A percentile compares a stretch with the other conserved stretches of the same genome.
Conservation (phyloP, 176 grass and related monocot species). For the Rhynchospora tenuis region DNA sequence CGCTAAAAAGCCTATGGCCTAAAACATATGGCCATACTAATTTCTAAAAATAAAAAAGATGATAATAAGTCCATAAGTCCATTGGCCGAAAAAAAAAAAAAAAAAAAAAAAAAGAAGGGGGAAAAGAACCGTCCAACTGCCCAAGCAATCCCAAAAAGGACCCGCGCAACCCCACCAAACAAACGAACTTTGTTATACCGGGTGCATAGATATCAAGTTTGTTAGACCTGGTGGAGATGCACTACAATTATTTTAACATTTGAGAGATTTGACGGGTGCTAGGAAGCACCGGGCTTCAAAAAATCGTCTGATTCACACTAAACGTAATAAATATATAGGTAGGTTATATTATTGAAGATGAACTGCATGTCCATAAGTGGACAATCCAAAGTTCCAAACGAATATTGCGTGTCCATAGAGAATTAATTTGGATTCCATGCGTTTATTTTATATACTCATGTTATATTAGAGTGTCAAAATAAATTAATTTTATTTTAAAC, state of each 20-base stretch:
- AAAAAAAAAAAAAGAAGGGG: neutral
- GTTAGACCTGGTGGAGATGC: neutral
- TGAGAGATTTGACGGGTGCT: neutral
- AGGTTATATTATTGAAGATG: too few relatives aligned
- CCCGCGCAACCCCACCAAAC: neutral
- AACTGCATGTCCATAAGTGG: too few relatives aligned
- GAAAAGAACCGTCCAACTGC: constrained; percentile 12
- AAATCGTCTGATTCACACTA: too few relatives aligned
- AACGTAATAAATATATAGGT: too few relatives aligned
- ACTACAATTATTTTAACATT: neutral
- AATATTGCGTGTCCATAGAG: too few relatives aligned
- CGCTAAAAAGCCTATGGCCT: neutral
- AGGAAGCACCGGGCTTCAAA: neutral
- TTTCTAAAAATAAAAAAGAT: neutral
- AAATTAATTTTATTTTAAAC: neutral
- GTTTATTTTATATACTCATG: too few relatives aligned
- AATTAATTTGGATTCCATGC: too few relatives aligned
- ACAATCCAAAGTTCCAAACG: too few relatives aligned
- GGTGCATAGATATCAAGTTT: neutral
- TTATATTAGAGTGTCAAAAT: too few relatives aligned
- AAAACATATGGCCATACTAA: neutral
- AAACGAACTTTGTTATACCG: neutral
- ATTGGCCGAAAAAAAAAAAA: neutral
- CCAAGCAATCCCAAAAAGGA: neutral
- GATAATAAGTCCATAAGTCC: neutral